Evolutionary conservation across 106 monocot genomes (phyloP).

Genomic region (Agapanthus africanus): DNA sequence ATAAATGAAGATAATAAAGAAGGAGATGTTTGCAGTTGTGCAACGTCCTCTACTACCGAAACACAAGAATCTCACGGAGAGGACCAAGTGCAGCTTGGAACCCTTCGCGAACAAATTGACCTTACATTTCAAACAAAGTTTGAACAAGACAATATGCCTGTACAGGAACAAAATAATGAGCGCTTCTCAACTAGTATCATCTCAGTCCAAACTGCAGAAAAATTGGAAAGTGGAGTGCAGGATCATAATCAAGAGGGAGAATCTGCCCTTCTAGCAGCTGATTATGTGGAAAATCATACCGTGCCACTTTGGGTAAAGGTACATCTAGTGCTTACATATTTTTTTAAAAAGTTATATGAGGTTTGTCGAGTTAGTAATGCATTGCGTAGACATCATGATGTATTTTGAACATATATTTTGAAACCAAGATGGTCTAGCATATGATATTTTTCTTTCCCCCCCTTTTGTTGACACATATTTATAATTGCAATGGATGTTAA

Average conservation of each 20-base stretch:
- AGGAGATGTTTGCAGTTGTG: constrained; percentile 6
- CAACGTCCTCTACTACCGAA: not conserved
- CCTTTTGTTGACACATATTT: not conserved
- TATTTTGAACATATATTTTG: not conserved
- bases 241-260: constrained; percentile 19
- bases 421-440: not conserved
- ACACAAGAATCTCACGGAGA: constrained; percentile 12
- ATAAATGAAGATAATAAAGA: constrained; percentile 9
- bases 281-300: constrained; percentile 30
- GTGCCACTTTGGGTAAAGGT: constrained; percentile 87
- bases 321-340: constrained; percentile 11
- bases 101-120: constrained; percentile 16
- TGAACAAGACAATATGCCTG: constrained; percentile 14
- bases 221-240: constrained; percentile 11
- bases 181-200: constrained; percentile 8
- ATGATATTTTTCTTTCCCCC: not conserved
- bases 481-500: too few species aligned
- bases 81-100: constrained; percentile 7
- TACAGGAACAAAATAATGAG: constrained; percentile 12
- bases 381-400: not conserved
- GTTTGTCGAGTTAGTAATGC: not conserved
- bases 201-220: constrained; percentile 5
- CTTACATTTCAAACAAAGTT: constrained; percentile 20
- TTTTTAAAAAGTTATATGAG: not conserved
- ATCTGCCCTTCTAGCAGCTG: constrained; percentile 8